Evolutionary conservation across 768 basidiomycete species (phyloP), one percentile per base, ranked within the genome.

Genomic region (Mycena pura): DNA sequence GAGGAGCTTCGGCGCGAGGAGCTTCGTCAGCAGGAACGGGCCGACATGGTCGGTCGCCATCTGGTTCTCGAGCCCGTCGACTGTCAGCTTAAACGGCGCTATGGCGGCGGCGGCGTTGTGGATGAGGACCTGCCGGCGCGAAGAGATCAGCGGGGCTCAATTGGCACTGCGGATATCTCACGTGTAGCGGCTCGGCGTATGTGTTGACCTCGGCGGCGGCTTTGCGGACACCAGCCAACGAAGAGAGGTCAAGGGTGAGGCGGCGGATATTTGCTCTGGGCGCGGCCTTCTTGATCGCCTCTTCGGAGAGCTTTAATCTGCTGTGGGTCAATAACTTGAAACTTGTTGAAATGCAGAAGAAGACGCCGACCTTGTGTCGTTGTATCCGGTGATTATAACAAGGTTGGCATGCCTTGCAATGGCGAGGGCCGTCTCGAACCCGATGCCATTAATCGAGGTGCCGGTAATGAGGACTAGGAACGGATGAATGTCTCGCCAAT

Each of bases 281-380:
- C 1, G 32, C 27, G 1, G 38, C 55, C 19, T 57, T 48, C 36
- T 40, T 38, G 19, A 57, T 38, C 19, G 45, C 55, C 2, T 47
- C 55, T 9, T 47, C 45, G 2, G 55, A 57, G 13, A 57, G 46
- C 46, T 48, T 47, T 3, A 57, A 10, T 48, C 55, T 55, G 24
- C 6, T n/a, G n/a, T n/a, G n/a, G n/a, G n/a, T n/a, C n/a, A n/a
- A n/a, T n/a, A n/a, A n/a, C n/a, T n/a, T n/a, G n/a, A n/a, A n/a
- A n/a, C n/a, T n/a, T n/a, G n/a, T n/a, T n/a, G n/a, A n/a, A n/a
- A n/a, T n/a, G n/a, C n/a, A n/a, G n/a, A n/a, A n/a, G n/a, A n/a
- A n/a, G n/a, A n/a, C n/a, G n/a, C n/a, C n/a, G n/a, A n/a, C n/a
- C n/a, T n/a, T n/a, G n/a, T n/a, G n/a, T n/a, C n/a, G n/a, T n/a